phyloP scores from a whole-genome alignment of 2,329 filamentous ascomycete species.

The Calonectria crousiana region DNA sequence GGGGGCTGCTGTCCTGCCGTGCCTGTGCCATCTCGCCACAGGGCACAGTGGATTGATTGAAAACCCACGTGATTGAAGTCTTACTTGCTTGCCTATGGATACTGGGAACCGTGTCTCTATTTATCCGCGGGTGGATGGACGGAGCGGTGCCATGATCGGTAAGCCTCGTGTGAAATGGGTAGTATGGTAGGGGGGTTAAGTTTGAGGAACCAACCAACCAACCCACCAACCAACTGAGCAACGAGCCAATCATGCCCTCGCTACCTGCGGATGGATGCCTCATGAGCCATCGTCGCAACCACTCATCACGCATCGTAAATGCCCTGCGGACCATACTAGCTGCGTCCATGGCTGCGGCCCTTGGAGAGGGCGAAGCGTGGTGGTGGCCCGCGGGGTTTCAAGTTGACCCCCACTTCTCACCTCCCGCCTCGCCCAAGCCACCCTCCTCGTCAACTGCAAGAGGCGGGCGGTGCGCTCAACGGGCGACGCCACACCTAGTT shows the following conservation, averaged over 20 bases:
- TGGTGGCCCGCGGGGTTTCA: background rate
- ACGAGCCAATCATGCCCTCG: background rate
- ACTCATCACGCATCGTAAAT: background rate
- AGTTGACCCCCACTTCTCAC: background rate
- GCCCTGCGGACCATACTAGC: background rate
- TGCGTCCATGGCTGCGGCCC: background rate
- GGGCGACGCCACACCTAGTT: slow-evolving; percentile 10
- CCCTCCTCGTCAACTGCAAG: background rate
- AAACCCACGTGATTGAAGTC: background rate
- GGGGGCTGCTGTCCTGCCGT: background rate
- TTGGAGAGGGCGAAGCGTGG: background rate
- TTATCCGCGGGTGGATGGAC: background rate
- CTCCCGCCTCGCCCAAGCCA: background rate
- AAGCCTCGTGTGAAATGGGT: background rate
- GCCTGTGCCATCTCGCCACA: background rate
- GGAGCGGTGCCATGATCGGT: slow-evolving; percentile 4
- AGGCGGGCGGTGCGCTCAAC: background rate
- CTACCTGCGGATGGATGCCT: background rate
- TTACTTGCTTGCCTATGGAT: background rate
- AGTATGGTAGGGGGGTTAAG: background rate
- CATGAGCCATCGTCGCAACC: background rate
- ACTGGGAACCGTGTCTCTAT: background rate
- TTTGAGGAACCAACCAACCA: background rate
- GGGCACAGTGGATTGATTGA: background rate
- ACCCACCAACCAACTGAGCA: background rate